Base-by-base conservation (phyloP, 2,329 filamentous ascomycete species). In the Xylariaceae sp. region DNA sequence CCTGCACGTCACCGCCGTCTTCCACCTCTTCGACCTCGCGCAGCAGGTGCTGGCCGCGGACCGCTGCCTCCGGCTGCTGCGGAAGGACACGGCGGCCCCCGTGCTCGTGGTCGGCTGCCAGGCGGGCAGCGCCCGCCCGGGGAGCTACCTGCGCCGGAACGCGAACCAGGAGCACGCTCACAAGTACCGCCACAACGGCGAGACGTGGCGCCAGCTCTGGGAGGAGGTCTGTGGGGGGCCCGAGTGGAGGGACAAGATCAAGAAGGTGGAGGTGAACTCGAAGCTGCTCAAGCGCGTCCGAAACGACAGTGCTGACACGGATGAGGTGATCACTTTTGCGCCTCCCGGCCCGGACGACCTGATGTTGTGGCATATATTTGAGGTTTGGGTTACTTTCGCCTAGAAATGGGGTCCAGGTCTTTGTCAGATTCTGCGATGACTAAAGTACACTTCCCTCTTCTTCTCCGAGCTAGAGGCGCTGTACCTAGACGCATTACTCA, bases 1-100 rank as follows among this genome's bases (percentile, higher is more conserved):
- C 24, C 46, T 58, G 21, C 51, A 51, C 15, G 47, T 59, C 36
- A 52, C 40, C 4, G 43, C 47, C 19, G 45, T 66, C 6, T 58
- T 66, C 37, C 61, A 66, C 34, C 49, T 62, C 14, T 65, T 65
- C 45, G 46, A 46, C n/a, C 51, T 55, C 30, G 50, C 56, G 3
- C 44, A 56, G 30, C 58, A 64, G 33, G 45, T 51, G 25, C 18
- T 18, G 24, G 45, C 44, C 2, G 51, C 48, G 7, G 37, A 49
- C 31, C 49, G 53, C 17, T 53, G 56, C 12, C 38, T 52, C 9
- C 29, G 38, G 5, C 44, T 59, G 10, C 35, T 61, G 14, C 49
- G 42, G 19, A 50, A 47, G 24, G 43, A 49, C 5, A 46, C 51
- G 8, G 47, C 47, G 10, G 47, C 49, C 0, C 51, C 53, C 3